Evolutionary conservation across 805 yeast genomes (phyloP), one percentile per base, ranked within the genome.

Genomic region (Cyberlindnera mississippiensis): DNA sequence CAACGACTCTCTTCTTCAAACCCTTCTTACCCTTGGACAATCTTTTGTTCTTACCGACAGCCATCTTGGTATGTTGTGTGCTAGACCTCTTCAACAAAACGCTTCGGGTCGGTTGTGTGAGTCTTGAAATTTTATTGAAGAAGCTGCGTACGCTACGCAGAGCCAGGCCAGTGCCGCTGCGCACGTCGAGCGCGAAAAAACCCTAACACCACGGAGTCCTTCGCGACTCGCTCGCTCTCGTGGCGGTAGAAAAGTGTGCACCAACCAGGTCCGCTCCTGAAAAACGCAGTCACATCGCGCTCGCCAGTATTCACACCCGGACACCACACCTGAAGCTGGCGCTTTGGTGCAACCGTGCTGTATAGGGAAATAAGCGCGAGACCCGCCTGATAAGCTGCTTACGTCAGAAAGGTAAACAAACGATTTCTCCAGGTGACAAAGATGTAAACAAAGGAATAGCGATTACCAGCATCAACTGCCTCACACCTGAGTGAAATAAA

Each of bases 1-100:
- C 99, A 61, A 89, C 95, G 69, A 86, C 93, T 84, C 84, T 91
- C 95, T 91, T 93, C 95, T 91, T 91, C 73, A 88, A 77, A 68
- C 98, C 97, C 77, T 91, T 91, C 88, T 85, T 84, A 68, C 93
- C 91, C 79, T 82, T 82, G 73, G 79, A 73, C 68, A 79, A 72
- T 71, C 84, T 76, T 82, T 85, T 85, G 73, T 85, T 85, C 79
- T 85, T 85, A 66, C 91, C 91, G 68, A 83, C 87, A 77, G 85
- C 88, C 60, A 54, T 55, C 49, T 53, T 53, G 46, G 48, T 37
- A 40, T 33, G 47, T 44, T 44, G 39, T 44, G 44, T 36, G 37
- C 37, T 40, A 15, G 37, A 35, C 32, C 15, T 15, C 28, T 26
- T 31, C 31, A 30, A 22, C 16, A 37, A 14, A 30, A 12, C 19